These are phyloP conservation scores for Zostera marina DNA, from an alignment of 116 monocot genomes.

Conservation along the genomic window DNA sequence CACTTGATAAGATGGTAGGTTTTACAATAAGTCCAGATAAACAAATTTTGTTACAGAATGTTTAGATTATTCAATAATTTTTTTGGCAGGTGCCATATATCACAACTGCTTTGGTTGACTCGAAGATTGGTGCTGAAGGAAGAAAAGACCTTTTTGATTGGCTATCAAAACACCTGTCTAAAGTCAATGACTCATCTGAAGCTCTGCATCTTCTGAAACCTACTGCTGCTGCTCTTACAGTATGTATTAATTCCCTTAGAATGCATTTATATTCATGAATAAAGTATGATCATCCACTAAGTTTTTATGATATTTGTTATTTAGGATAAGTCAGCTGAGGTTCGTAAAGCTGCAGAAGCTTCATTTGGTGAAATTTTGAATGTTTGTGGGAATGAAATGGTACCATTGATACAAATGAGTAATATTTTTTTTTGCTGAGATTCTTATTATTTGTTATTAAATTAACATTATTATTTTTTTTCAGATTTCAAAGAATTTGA, in stretches of 20 bases:
- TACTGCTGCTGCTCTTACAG: constrained; percentile 56
- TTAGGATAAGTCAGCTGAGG: constrained; percentile 94
- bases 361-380: constrained; percentile 63
- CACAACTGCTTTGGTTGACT: constrained; percentile 51
- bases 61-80: constrained; percentile 2
- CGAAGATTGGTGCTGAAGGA: constrained; percentile 84
- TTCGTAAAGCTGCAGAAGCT: constrained; percentile 89
- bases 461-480: neutral
- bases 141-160: constrained; percentile 99
- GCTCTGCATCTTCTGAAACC: constrained; percentile 74
- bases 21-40: no score
- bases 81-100: constrained; percentile 62
- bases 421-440: neutral
- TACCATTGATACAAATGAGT: no score
- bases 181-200: constrained; percentile 56
- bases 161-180: constrained; percentile 71
- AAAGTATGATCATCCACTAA: neutral
- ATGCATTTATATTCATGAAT: neutral
- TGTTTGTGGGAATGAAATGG: constrained; percentile 73
- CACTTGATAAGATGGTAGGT: constrained; percentile 90
- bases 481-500: constrained; percentile 71
- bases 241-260: constrained; percentile 7
- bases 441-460: neutral
- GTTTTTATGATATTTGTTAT: neutral
- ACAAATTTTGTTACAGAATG: neutral